Evolutionary conservation across 108 stramenopile species (phyloP).

Genomic region (Pseudonitzschia multiseries): DNA sequence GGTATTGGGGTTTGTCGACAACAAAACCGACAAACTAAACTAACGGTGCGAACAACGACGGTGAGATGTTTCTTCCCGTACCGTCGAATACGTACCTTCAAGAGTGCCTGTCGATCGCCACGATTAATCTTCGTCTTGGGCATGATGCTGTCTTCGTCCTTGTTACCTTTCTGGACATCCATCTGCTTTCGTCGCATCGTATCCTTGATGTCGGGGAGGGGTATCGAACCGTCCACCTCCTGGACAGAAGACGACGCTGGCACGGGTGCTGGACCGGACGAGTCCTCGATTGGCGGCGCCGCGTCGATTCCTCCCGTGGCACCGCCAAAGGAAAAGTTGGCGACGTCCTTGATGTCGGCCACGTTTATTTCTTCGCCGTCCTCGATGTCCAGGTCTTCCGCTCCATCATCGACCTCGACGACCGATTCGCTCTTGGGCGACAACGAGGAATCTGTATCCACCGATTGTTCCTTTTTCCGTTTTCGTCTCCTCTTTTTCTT

Average conservation of each 20-base stretch:
- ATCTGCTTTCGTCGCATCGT: slow-evolving; percentile 40
- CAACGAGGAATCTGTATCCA: not conserved
- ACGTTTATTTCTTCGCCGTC: slow-evolving; percentile 21
- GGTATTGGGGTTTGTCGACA: too few species aligned
- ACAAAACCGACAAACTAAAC: too few species aligned
- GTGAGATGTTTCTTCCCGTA: too few species aligned
- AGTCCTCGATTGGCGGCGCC: not conserved
- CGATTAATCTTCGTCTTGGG: slow-evolving; percentile 63
- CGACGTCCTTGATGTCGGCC: slow-evolving; percentile 28
- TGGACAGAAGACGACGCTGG: not conserved
- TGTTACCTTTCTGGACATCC: slow-evolving; percentile 38
- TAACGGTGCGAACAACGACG: too few species aligned
- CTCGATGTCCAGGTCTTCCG: not conserved
- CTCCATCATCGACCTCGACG: not conserved
- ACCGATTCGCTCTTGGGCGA: not conserved
- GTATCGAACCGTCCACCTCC: slow-evolving; percentile 22
- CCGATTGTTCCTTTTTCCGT: not conserved
- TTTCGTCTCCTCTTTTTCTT: slow-evolving; percentile 32
- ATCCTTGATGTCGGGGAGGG: slow-evolving; percentile 46
- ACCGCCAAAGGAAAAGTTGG: slow-evolving; percentile 36
- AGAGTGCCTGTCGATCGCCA: slow-evolving; percentile 57
- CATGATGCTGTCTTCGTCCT: slow-evolving; percentile 32
- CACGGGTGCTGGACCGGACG: not conserved
- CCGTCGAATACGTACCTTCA: slow-evolving; percentile 43
- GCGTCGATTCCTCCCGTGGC: not conserved